These are phyloP conservation scores for Raddia distichophylla DNA, from an alignment of 176 grass and related monocot species.

Conservation along the genomic window DNA sequence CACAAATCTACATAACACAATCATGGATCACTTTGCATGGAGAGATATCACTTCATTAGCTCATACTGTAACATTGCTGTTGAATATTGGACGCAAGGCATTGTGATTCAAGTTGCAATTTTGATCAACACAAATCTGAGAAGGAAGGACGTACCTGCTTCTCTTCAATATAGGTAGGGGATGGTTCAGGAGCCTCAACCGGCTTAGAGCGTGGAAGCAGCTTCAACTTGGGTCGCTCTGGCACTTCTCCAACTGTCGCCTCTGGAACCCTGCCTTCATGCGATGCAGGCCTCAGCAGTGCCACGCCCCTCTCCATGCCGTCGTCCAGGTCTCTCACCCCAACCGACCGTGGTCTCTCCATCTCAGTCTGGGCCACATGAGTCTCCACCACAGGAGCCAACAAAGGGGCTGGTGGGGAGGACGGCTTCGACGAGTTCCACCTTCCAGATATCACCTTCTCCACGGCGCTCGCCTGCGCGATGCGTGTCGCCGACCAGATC, in stretches of 20 bases:
- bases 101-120: not conserved
- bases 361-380: slow-evolving; percentile 33
- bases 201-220: slow-evolving; percentile 82
- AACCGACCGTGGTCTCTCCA: slow-evolving; percentile 62
- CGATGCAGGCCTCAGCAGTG: slow-evolving; percentile 57
- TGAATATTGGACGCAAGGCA: not conserved
- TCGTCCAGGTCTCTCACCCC: slow-evolving; percentile 51
- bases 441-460: slow-evolving; percentile 97
- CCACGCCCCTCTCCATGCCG: slow-evolving; percentile 45
- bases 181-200: slow-evolving; percentile 54
- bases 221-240: slow-evolving; percentile 77
- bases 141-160: slow-evolving; percentile 59
- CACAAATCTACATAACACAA: slow-evolving; percentile 19
- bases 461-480: slow-evolving; percentile 93
- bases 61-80: not conserved
- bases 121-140: not conserved
- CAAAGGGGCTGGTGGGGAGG: slow-evolving; percentile 43
- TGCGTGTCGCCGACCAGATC: slow-evolving; percentile 80
- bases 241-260: slow-evolving; percentile 40
- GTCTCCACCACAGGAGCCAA: slow-evolving; percentile 40
- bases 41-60: slow-evolving; percentile 1
- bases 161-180: slow-evolving; percentile 56
- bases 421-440: slow-evolving; percentile 67
- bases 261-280: slow-evolving; percentile 68
- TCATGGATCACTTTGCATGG: slow-evolving; percentile 12